Conservation (phyloP, 2,329 filamentous ascomycete genomes). For the Dactylellina sp. region DNA sequence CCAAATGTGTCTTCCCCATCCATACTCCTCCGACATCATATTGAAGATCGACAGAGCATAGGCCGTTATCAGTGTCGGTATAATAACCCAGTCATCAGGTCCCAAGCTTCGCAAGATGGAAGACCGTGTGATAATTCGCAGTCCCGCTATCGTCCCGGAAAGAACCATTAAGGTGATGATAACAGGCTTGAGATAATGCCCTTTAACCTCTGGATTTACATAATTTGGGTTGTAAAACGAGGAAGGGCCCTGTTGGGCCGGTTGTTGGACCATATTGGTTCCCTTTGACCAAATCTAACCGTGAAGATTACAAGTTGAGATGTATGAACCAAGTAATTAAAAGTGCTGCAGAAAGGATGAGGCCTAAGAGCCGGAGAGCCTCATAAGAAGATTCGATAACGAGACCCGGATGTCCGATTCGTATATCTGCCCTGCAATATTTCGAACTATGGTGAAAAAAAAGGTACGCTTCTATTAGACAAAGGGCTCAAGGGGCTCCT, state of each 20-base stretch:
- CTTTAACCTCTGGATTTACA: slow-evolving; percentile 47
- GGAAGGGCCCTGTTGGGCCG: slow-evolving; percentile 25
- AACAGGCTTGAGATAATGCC: slow-evolving; percentile 49
- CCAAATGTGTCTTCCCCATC: slow-evolving; percentile 55
- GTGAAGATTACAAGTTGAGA: neutral
- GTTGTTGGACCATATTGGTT: slow-evolving; percentile 23
- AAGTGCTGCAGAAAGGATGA: slow-evolving; percentile 16
- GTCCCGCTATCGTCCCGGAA: slow-evolving; percentile 48
- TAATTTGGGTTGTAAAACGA: slow-evolving; percentile 49
- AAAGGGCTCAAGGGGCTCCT: slow-evolving; percentile 13
- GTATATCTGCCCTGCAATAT: slow-evolving; percentile 39
- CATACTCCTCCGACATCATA: slow-evolving; percentile 48
- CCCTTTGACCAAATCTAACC: neutral
- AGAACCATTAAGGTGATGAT: slow-evolving; percentile 54
- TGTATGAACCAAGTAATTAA: neutral
- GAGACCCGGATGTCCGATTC: slow-evolving; percentile 13
- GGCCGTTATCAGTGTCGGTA: slow-evolving; percentile 46
- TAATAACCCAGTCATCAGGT: slow-evolving; percentile 52
- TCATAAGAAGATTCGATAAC: slow-evolving; percentile 15
- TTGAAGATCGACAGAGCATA: slow-evolving; percentile 52
- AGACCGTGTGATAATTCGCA: slow-evolving; percentile 54
- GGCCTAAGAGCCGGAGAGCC: slow-evolving; percentile 36
- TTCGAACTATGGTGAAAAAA: slow-evolving; percentile 24
- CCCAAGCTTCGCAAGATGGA: slow-evolving; percentile 50
- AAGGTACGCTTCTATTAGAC: slow-evolving; percentile 14